Conservation (phyloP, 257 asterid species). For the Avicennia marina region DNA sequence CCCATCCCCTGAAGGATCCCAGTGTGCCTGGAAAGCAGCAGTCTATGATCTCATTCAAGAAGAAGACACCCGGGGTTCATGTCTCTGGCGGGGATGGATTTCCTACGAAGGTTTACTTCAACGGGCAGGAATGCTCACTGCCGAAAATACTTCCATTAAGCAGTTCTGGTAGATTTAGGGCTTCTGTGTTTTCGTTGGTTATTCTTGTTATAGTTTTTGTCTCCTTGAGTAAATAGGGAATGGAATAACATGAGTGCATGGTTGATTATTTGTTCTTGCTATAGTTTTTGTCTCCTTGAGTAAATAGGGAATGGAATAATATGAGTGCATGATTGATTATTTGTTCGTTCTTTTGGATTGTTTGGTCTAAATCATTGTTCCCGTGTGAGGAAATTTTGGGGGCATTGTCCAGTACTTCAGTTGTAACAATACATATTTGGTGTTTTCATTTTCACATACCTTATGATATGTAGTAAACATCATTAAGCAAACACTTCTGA, state of each 20-base stretch:
- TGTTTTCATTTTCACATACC: no score
- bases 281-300: no score
- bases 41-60: slow-evolving; percentile 82
- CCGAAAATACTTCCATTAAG: slow-evolving; percentile 57
- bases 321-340: no score
- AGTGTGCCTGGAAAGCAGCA: slow-evolving; percentile 89
- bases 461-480: no score
- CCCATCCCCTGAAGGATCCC: slow-evolving; percentile 45
- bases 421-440: no score
- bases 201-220: slow-evolving; percentile 25
- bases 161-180: slow-evolving; percentile 27
- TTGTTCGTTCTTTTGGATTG: slow-evolving; percentile 73
- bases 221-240: slow-evolving; percentile 40
- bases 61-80: slow-evolving; percentile 61
- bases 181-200: slow-evolving; percentile 25
- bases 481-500: no score
- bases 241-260: no score
- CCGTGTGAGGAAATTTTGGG: background rate
- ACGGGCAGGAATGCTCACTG: slow-evolving; percentile 87
- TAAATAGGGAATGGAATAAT: no score
- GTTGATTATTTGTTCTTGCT: no score
- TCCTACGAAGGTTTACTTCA: slow-evolving; percentile 81
- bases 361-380: no score
- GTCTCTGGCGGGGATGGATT: slow-evolving; percentile 79
- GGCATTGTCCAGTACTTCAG: no score